A percentile compares a stretch with the other conserved stretches of the same genome.
Conservation (phyloP, 176 grass and related monocot species). For the Thinopyrum elongatum region DNA sequence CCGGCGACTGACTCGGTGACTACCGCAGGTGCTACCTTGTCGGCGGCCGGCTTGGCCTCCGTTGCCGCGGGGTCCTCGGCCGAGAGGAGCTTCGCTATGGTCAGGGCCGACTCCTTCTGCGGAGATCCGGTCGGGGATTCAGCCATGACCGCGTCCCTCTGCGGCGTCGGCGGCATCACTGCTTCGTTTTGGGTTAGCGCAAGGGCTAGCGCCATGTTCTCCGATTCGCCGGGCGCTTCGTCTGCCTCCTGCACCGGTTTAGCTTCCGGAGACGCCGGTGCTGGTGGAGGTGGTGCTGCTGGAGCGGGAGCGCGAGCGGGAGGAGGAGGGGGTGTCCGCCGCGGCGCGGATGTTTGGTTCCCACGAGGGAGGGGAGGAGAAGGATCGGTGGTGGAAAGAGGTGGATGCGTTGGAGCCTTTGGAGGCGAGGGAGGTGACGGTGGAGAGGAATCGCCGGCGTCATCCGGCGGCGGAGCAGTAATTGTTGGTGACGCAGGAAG, state of each 20-base stretch:
- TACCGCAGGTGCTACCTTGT: slow-evolving; percentile 25
- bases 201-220: slow-evolving; percentile 34
- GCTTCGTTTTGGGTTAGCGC: slow-evolving; percentile 33
- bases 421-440: slow-evolving; percentile 6
- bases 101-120: slow-evolving; percentile 53
- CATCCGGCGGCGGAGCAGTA: slow-evolving; percentile 10
- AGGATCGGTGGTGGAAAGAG: not conserved
- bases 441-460: slow-evolving; percentile 15
- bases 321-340: not conserved
- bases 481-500: not conserved
- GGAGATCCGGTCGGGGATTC: slow-evolving; percentile 30
- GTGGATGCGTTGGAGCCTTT: slow-evolving; percentile 5
- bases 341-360: slow-evolving; percentile 11
- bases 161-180: not conserved
- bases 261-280: slow-evolving; percentile 10
- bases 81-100: slow-evolving; percentile 59
- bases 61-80: slow-evolving; percentile 28
- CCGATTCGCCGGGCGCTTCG: slow-evolving; percentile 31
- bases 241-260: slow-evolving; percentile 19
- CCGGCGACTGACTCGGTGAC: not conserved
- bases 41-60: slow-evolving; percentile 28
- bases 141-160: not conserved
- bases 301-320: not conserved
- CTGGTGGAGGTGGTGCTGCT: not conserved
- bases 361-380: slow-evolving; percentile 15